Evolutionary conservation across 2,329 filamentous ascomycete genomes (phyloP).

Genomic region (Aulographum hederae): DNA sequence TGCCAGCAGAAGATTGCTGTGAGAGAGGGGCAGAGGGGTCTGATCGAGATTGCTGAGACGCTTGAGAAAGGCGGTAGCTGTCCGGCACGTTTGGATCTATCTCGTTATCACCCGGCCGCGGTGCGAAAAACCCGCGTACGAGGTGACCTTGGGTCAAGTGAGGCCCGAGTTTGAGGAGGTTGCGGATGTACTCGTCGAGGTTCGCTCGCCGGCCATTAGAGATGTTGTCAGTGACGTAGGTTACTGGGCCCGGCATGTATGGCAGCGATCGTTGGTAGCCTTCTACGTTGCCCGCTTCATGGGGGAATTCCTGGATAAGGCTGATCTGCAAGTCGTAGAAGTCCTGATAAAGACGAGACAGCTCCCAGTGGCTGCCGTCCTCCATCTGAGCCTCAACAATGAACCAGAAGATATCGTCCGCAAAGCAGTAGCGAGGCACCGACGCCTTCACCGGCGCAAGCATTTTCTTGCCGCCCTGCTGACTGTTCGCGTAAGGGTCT

Average conservation of each 20-base stretch:
- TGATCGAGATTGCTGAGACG: conserved; percentile 20
- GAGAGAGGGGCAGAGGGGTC: conserved; percentile 16
- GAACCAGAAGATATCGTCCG: conserved; percentile 98
- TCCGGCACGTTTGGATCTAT: conserved; percentile 51
- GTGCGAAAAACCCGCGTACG: conserved; percentile 80
- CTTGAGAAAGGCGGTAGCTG: conserved; percentile 51
- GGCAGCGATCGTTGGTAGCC: conserved; percentile 60
- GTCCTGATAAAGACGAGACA: conserved; percentile 91
- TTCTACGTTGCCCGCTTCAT: conserved; percentile 76
- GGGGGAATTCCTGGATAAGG: conserved; percentile 75
- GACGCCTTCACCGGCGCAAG: conserved; percentile 65
- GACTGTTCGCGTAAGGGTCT: conserved; percentile 7
- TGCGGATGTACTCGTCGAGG: conserved; percentile 88
- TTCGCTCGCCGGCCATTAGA: conserved; percentile 86
- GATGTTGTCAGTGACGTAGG: conserved; percentile 94
- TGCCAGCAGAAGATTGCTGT: conserved; percentile 14
- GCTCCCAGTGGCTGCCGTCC: conserved; percentile 79
- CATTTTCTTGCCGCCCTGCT: conserved; percentile 18
- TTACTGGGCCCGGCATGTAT: conserved; percentile 96
- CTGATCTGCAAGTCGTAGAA: conserved; percentile 99
- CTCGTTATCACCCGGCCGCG: conserved; percentile 81
- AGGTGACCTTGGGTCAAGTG: conserved; percentile 74
- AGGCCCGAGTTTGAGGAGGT: conserved; percentile 61
- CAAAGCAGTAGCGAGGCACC: conserved; percentile 86
- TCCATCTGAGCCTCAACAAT: conserved; percentile 84